Percentiles rank a stretch among this genome's conserved stretches.
Conservation (phyloP, 140 eudicot species). For the Oenanthe javanica region DNA sequence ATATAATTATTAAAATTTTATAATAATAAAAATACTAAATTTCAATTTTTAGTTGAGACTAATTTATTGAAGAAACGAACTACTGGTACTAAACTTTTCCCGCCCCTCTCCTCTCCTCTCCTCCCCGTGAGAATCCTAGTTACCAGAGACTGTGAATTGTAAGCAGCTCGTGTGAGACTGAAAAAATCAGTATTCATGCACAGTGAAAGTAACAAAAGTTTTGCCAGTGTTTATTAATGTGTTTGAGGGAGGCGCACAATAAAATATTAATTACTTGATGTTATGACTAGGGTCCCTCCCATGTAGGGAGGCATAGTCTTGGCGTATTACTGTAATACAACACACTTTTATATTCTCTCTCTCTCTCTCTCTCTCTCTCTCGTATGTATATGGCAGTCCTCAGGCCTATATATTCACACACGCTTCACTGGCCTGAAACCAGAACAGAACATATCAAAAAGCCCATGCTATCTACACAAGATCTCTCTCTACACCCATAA, state of each 20-base stretch:
- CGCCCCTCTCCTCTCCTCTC: too few species aligned
- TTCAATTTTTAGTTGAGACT: too few species aligned
- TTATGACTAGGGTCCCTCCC: constrained; percentile 10
- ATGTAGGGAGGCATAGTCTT: constrained; percentile 28
- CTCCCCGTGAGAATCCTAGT: too few species aligned
- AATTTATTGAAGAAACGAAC: too few species aligned
- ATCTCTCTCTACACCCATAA: background rate
- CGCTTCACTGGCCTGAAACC: constrained; percentile 11
- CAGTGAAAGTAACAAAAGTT: constrained; percentile 2
- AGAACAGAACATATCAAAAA: constrained; percentile 7
- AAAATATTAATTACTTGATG: constrained; percentile 13
- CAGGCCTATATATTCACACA: constrained; percentile 26
- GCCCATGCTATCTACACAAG: constrained; percentile 13
- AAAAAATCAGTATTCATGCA: constrained; percentile 1
- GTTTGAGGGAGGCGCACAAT: background rate
- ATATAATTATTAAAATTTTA: too few species aligned
- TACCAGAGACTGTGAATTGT: too few species aligned
- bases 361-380: too few species aligned
- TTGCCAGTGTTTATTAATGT: background rate
- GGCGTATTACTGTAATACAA: constrained; percentile 7
- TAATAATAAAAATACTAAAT: too few species aligned
- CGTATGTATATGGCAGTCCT: too few species aligned
- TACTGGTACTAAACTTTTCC: too few species aligned
- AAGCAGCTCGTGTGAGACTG: constrained; percentile 1
- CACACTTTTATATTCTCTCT: background rate